phyloP scores from a whole-genome alignment of 2,329 filamentous ascomycete genomes.

The Epichloe uncinata region DNA sequence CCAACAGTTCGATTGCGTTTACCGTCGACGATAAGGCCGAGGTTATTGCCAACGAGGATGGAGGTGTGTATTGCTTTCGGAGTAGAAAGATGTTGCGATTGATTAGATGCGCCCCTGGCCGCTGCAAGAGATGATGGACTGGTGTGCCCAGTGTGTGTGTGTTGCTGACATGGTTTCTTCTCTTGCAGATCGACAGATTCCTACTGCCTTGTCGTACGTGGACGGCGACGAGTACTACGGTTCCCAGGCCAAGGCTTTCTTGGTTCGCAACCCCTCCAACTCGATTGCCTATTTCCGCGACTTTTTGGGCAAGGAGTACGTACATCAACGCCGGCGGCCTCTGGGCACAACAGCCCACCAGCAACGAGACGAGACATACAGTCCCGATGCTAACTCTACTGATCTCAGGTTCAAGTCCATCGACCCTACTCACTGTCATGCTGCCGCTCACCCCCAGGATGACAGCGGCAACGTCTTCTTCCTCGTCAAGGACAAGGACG shows the following conservation, averaged over 20 bases:
- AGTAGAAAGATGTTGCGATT: neutral
- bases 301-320: slow-evolving; percentile 85
- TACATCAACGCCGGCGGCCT: slow-evolving; percentile 1
- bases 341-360: no score
- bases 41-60: slow-evolving; percentile 98
- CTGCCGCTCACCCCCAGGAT: slow-evolving; percentile 79
- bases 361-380: neutral
- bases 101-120: neutral
- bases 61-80: slow-evolving; percentile 47
- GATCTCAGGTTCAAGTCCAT: slow-evolving; percentile 69
- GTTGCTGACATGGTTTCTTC: neutral
- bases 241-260: slow-evolving; percentile 84
- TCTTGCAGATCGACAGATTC: slow-evolving; percentile 79
- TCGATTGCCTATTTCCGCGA: slow-evolving; percentile 94
- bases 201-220: slow-evolving; percentile 85
- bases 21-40: slow-evolving; percentile 90
- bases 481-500: slow-evolving; percentile 62
- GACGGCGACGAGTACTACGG: slow-evolving; percentile 95
- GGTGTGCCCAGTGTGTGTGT: neutral
- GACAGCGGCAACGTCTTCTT: slow-evolving; percentile 62
- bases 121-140: neutral
- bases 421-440: slow-evolving; percentile 89
- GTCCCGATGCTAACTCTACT: neutral
- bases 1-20: slow-evolving; percentile 92
- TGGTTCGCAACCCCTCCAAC: slow-evolving; percentile 85